Conservation (phyloP, 306 rosid species). For the Trifolium fragiferum region DNA sequence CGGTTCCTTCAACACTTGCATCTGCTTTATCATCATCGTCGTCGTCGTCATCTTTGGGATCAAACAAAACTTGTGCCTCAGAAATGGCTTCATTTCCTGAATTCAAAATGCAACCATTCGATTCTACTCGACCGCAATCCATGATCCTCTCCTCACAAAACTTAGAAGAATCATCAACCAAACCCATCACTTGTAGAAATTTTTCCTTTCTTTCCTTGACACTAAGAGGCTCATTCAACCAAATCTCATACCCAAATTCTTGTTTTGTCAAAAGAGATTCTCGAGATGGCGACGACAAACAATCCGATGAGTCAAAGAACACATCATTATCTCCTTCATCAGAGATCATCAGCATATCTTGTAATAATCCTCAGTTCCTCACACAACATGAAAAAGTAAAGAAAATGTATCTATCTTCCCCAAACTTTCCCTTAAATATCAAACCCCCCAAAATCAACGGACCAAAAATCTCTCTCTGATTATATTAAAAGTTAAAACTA, state of each 20-base stretch:
- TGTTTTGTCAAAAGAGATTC: constrained; percentile 45
- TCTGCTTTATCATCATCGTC: constrained; percentile 30
- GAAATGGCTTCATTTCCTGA: constrained; percentile 32
- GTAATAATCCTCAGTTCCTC: constrained; percentile 24
- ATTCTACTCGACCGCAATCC: constrained; percentile 53
- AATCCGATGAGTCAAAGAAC: constrained; percentile 79
- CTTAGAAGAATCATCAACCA: constrained; percentile 49
- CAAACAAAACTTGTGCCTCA: constrained; percentile 33
- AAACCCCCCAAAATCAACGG: constrained; percentile 51
- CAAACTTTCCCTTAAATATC: constrained; percentile 38
- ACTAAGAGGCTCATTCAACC: constrained; percentile 80
- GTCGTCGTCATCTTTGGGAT: constrained; percentile 28
- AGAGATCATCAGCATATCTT: constrained; percentile 81
- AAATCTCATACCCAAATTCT: constrained; percentile 58
- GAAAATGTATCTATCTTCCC: not conserved
- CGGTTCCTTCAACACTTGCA: constrained; percentile 38
- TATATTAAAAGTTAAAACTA: constrained; percentile 42
- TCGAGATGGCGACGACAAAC: constrained; percentile 57
- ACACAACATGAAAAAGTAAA: constrained; percentile 64
- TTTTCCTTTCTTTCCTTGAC: constrained; percentile 67
- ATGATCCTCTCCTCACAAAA: constrained; percentile 49
- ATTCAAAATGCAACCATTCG: constrained; percentile 41
- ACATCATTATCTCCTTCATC: constrained; percentile 59
- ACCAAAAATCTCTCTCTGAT: constrained; percentile 53
- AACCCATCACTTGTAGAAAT: constrained; percentile 68